Percentiles rank a stretch among this genome's conserved stretches.
Evolutionary conservation across 129 eudicot genomes (phyloP).

Genomic region (Chrysanthemum seticuspe): DNA sequence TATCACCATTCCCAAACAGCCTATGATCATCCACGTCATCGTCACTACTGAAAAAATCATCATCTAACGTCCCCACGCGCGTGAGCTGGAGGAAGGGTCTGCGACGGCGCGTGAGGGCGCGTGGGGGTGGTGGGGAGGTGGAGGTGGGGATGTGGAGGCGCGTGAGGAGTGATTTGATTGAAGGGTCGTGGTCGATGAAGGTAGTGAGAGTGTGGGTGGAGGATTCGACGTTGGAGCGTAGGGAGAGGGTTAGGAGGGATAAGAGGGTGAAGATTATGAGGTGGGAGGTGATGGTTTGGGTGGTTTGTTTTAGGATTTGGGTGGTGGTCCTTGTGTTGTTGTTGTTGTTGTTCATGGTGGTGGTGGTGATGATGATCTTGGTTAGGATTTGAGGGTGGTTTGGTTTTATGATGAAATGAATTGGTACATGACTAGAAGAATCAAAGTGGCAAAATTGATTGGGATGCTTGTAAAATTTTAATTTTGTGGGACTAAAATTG

Average conservation of each 20-base stretch:
- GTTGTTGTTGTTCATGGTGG: constrained; percentile 52
- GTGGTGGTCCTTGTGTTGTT: constrained; percentile 45
- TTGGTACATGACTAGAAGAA: too few species aligned
- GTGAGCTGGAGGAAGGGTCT: constrained; percentile 88
- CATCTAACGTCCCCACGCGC: constrained; percentile 93
- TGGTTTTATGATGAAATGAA: too few species aligned
- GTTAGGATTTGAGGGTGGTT: too few species aligned
- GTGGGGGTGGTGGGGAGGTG: constrained; percentile 3
- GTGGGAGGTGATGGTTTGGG: constrained; percentile 46
- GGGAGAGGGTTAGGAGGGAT: constrained; percentile 57
- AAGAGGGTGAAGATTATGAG: constrained; percentile 55
- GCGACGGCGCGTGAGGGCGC: constrained; percentile 41
- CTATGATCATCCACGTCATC: constrained; percentile 70
- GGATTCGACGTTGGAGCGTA: constrained; percentile 78
- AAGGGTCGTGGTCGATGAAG: constrained; percentile 79
- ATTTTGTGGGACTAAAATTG: too few species aligned
- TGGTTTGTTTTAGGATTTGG: constrained; percentile 57
- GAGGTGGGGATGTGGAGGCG: constrained; percentile 60
- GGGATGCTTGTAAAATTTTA: too few species aligned
- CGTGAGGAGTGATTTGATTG: constrained; percentile 70
- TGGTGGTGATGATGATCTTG: neutral
- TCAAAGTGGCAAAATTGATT: too few species aligned
- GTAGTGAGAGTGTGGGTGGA: constrained; percentile 74
- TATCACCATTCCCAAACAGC: constrained; percentile 40
- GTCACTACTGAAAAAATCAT: constrained; percentile 82